Evolutionary conservation across 805 yeast species (phyloP).

Genomic region (Metschnikowia bowlesiae): DNA sequence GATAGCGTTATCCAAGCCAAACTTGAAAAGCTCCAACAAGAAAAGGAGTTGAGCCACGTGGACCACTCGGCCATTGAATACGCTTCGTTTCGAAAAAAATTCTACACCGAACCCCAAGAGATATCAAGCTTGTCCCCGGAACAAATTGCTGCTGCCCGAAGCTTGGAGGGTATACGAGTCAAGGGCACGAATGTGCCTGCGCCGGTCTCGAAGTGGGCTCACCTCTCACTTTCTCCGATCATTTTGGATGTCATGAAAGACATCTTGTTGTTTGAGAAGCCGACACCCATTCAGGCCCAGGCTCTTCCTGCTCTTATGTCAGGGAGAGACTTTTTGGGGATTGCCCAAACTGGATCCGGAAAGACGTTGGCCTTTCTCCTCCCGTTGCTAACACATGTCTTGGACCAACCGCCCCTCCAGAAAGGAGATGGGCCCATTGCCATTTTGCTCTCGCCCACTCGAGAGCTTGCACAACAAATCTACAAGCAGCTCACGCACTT

Average conservation of each 20-base stretch:
- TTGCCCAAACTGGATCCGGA: constrained; percentile 96
- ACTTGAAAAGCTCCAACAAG: constrained; percentile 40
- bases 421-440: constrained; percentile 73
- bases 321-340: constrained; percentile 86
- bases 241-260: constrained; percentile 50
- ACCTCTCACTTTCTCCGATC: constrained; percentile 67
- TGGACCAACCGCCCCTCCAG: constrained; percentile 57
- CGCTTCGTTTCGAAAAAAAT: constrained; percentile 53
- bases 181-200: constrained; percentile 53
- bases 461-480: constrained; percentile 88
- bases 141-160: constrained; percentile 54
- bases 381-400: constrained; percentile 80
- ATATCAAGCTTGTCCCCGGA: constrained; percentile 43
- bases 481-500: constrained; percentile 61
- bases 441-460: constrained; percentile 79
- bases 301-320: constrained; percentile 87
- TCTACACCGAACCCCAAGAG: constrained; percentile 61
- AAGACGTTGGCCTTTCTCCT: constrained; percentile 85
- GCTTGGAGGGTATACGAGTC: constrained; percentile 62
- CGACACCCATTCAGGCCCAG: constrained; percentile 88
- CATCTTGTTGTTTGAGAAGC: constrained; percentile 49
- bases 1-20: constrained; percentile 33
- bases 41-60: constrained; percentile 47
- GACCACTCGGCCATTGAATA: constrained; percentile 44
- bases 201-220: constrained; percentile 77